Evolutionary conservation across 83 land plant species (phyloP).

Genomic region (Picea abies): DNA sequence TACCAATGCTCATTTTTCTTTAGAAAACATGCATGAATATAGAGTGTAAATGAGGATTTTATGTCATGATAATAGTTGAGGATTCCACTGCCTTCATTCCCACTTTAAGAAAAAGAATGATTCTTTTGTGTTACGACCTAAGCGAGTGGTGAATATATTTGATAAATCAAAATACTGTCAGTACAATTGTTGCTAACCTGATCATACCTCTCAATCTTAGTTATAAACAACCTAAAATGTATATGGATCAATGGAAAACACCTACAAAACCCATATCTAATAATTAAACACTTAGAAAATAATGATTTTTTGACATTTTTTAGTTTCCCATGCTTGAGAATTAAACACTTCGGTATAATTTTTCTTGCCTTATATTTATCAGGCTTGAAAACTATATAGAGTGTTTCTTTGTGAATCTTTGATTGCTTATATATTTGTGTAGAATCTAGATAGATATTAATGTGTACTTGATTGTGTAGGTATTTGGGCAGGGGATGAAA

Average conservation of each 20-base stretch:
- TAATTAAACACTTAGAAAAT: no score
- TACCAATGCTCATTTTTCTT: background rate
- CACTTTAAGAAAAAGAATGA: background rate
- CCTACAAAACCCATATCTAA: background rate
- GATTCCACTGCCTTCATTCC: background rate
- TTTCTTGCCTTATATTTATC: no score
- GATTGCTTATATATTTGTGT: background rate
- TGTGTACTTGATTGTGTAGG: conserved; percentile 40
- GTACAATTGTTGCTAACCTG: background rate
- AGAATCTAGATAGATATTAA: background rate
- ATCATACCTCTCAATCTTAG: background rate
- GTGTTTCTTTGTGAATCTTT: background rate
- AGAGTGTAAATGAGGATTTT: background rate
- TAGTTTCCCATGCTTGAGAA: no score
- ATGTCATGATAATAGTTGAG: background rate
- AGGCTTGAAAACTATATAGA: no score
- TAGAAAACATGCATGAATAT: background rate
- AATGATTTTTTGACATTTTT: no score
- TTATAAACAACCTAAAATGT: background rate
- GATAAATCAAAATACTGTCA: background rate
- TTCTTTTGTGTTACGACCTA: background rate
- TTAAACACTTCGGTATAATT: no score
- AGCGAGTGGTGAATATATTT: no score
- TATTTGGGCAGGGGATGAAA: conserved; percentile 95
- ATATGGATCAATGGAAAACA: background rate